A percentile compares a stretch with the other conserved stretches of the same genome.
Conservation (phyloP, 2,329 filamentous ascomycete species). For the Venturia pyrina region DNA sequence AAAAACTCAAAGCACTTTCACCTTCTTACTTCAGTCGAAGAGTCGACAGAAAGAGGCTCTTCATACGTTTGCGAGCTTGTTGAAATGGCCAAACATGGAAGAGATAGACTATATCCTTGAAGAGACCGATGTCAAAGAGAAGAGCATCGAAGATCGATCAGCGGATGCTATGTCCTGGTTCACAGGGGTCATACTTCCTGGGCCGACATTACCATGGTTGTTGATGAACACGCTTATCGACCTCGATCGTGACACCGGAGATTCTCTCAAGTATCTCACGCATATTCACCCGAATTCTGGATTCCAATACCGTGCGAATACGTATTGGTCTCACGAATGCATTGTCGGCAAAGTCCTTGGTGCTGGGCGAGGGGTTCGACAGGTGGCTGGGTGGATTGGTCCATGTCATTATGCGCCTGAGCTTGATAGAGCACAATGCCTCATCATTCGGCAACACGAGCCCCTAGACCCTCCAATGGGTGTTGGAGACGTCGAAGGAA, state of each 20-base stretch:
- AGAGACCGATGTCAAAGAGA: conserved; percentile 42
- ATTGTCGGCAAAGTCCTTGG: conserved; percentile 66
- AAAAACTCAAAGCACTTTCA: conserved; percentile 35
- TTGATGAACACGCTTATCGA: conserved; percentile 72
- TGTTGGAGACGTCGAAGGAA: conserved; percentile 51
- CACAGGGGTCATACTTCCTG: conserved; percentile 62
- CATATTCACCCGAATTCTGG: conserved; percentile 60
- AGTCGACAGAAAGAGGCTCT: conserved; percentile 59
- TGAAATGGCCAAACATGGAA: conserved; percentile 68
- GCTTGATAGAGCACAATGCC: conserved; percentile 58
- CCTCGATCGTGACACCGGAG: conserved; percentile 58
- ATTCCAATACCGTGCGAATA: conserved; percentile 68
- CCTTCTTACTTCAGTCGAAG: conserved; percentile 55
- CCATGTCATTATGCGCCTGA: conserved; percentile 59
- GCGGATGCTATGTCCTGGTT: conserved; percentile 71
- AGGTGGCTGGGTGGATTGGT: conserved; percentile 65
- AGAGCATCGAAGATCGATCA: conserved; percentile 47
- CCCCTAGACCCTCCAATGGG: conserved; percentile 46
- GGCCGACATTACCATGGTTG: conserved; percentile 60
- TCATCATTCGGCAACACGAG: conserved; percentile 52
- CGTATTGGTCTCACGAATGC: conserved; percentile 63
- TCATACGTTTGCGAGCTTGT: conserved; percentile 56
- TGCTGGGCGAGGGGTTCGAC: conserved; percentile 56
- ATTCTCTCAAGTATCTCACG: conserved; percentile 55
- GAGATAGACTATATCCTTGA: conserved; percentile 54